These are phyloP conservation scores for Hypsizygus marmoreus DNA, from an alignment of 768 basidiomycete species.

Conservation along the genomic window DNA sequence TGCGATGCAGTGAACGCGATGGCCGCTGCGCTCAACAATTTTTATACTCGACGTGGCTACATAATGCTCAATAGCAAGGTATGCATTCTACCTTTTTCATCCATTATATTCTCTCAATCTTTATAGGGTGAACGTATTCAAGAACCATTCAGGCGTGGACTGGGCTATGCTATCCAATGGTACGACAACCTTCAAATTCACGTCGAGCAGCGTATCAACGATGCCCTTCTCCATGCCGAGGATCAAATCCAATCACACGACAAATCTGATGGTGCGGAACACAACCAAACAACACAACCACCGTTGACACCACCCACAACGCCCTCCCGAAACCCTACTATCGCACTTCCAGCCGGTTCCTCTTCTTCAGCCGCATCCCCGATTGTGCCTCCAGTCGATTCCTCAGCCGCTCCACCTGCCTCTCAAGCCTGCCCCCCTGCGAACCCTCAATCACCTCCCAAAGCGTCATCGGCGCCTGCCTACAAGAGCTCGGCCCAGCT, in stretches of 20 bases:
- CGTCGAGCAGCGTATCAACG: slow-evolving; percentile 11
- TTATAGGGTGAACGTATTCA: slow-evolving; percentile 22
- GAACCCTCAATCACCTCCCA: no score
- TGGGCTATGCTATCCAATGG: slow-evolving; percentile 18
- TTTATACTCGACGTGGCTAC: slow-evolving; percentile 30
- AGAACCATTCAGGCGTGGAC: slow-evolving; percentile 32
- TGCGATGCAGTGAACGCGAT: slow-evolving; percentile 36
- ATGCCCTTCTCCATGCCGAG: background rate
- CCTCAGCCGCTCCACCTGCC: no score
- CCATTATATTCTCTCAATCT: background rate
- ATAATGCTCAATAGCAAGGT: slow-evolving; percentile 17
- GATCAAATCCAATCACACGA: slow-evolving; percentile 2
- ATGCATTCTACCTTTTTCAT: background rate
- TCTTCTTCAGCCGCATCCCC: no score
- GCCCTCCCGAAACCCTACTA: background rate
- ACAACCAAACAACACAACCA: background rate
- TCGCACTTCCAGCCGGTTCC: no score
- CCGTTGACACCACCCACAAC: background rate
- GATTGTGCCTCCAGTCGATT: no score
- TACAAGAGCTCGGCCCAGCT: no score
- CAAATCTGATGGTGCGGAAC: background rate
- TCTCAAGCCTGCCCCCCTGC: no score
- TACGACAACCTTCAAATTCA: slow-evolving; percentile 13
- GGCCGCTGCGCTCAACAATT: slow-evolving; percentile 25
- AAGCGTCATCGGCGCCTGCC: no score